Percentiles rank a stretch among this genome's conserved stretches.
Evolutionary conservation across 257 asterid species (phyloP).

Genomic region (Nicotiana paniculata): DNA sequence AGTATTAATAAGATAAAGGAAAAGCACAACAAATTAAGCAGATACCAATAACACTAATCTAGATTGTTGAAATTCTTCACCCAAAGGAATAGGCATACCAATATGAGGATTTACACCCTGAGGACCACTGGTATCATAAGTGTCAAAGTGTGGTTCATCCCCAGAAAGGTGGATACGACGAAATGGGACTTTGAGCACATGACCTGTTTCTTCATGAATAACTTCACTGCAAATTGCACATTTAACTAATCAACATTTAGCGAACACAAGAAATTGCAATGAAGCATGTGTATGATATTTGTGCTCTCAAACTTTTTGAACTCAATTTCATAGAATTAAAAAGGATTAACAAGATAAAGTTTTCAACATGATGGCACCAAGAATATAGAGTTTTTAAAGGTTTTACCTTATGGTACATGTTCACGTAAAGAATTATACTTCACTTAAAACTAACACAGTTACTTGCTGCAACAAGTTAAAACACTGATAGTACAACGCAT

Average conservation of each 20-base stretch:
- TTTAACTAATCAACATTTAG: slow-evolving; percentile 3
- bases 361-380: background rate
- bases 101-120: slow-evolving; percentile 58
- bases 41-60: background rate
- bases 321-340: background rate
- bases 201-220: slow-evolving; percentile 72
- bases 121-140: slow-evolving; percentile 97
- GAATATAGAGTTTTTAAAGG: background rate
- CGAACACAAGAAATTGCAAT: background rate
- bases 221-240: slow-evolving; percentile 61
- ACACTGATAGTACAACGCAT: background rate
- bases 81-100: slow-evolving; percentile 36
- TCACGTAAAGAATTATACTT: background rate
- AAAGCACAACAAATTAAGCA: background rate
- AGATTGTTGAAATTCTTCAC: background rate
- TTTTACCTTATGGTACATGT: background rate
- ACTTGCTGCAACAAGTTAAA: background rate
- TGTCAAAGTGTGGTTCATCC: slow-evolving; percentile 85
- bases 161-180: slow-evolving; percentile 83
- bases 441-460: background rate
- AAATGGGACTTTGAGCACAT: slow-evolving; percentile 72
- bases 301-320: background rate
- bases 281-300: background rate
- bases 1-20: background rate
- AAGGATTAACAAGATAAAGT: background rate